A percentile compares a stretch with the other conserved stretches of the same genome.
Evolutionary conservation across 805 yeast genomes (phyloP).

Genomic region (Saturnispora halmiae): DNA sequence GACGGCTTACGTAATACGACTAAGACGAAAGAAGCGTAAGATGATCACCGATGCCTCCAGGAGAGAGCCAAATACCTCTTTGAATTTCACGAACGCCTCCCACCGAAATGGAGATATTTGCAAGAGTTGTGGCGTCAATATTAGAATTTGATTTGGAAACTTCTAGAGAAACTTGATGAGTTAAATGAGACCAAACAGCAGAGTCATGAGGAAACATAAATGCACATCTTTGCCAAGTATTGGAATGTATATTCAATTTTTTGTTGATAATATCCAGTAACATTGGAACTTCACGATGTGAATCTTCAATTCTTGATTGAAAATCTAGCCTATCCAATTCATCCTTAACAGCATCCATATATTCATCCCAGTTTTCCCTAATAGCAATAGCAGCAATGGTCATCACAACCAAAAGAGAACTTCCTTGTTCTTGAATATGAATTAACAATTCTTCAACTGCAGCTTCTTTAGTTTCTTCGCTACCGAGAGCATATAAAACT

Average conservation of each 20-base stretch:
- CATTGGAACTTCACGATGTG: conserved; percentile 46
- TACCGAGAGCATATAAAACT: conserved; percentile 66
- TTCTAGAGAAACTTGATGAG: conserved; percentile 45
- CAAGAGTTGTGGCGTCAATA: conserved; percentile 42
- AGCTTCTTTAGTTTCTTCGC: conserved; percentile 68
- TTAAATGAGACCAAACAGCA: conserved; percentile 61
- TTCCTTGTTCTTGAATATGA: conserved; percentile 53
- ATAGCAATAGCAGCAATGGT: conserved; percentile 75
- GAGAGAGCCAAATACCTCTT: conserved; percentile 38
- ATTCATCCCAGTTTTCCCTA: conserved; percentile 48
- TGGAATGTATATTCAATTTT: conserved; percentile 24
- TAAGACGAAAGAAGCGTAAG: background rate
- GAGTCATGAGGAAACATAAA: conserved; percentile 65
- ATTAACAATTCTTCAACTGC: conserved; percentile 76
- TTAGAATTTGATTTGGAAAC: conserved; percentile 46
- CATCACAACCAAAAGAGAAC: conserved; percentile 57
- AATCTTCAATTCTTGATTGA: conserved; percentile 38
- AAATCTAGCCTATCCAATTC: conserved; percentile 52
- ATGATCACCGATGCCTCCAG: background rate
- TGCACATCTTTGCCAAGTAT: conserved; percentile 61
- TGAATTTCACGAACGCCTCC: conserved; percentile 50
- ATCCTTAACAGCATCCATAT: conserved; percentile 50
- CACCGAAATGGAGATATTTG: conserved; percentile 40
- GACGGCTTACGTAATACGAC: background rate
- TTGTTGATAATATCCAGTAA: conserved; percentile 44